These are phyloP conservation scores for Ziziphus jujuba DNA, from an alignment of 306 rosid genomes.

Conservation along the genomic window DNA sequence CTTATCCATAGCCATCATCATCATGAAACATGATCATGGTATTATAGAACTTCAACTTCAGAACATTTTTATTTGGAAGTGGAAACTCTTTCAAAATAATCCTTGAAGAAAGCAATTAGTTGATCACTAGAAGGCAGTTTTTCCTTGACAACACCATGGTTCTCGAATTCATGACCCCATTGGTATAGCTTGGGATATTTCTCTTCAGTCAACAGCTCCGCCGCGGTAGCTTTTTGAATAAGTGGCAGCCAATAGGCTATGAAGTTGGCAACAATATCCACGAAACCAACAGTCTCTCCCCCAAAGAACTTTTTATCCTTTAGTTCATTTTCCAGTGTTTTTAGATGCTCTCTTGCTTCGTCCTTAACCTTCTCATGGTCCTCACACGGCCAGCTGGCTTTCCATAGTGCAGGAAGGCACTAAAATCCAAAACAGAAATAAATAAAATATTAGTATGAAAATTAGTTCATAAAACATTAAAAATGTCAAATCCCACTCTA, in stretches of 20 bases:
- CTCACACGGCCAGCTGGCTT: constrained; percentile 18
- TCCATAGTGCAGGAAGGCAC: constrained; percentile 16
- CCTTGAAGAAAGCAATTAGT: constrained; percentile 22
- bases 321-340: constrained; percentile 40
- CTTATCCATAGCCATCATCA: not conserved
- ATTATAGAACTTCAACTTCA: not conserved
- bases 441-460: not conserved
- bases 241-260: constrained; percentile 43
- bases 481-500: no score
- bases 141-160: constrained; percentile 30
- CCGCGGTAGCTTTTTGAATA: constrained; percentile 34
- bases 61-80: not conserved
- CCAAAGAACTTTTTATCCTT: constrained; percentile 44
- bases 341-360: constrained; percentile 23
- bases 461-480: no score
- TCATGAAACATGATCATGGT: not conserved
- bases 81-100: not conserved
- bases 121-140: constrained; percentile 38
- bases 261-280: constrained; percentile 38
- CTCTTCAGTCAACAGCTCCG: constrained; percentile 26
- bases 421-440: not conserved
- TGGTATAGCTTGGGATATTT: constrained; percentile 41
- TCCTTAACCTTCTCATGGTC: constrained; percentile 30
- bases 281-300: constrained; percentile 37
- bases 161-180: constrained; percentile 40